A percentile compares a stretch with the other conserved stretches of the same genome.
Evolutionary conservation across 2,329 filamentous ascomycete species (phyloP).

Genomic region (Sporothrix phasma): DNA sequence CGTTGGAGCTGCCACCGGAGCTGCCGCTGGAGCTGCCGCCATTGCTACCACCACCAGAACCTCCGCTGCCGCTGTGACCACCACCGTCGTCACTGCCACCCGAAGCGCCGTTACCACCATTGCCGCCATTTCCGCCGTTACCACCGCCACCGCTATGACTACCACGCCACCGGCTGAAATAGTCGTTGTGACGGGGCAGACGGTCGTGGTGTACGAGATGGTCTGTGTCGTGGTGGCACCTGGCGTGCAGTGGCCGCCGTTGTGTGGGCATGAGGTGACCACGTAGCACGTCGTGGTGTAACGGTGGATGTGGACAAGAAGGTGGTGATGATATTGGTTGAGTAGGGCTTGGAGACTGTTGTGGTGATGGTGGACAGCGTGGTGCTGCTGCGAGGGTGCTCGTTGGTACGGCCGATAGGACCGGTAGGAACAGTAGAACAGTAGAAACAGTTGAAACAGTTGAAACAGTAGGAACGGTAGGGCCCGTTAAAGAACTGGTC

Average conservation of each 20-base stretch:
- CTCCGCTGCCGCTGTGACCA: background rate
- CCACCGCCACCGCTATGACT: background rate
- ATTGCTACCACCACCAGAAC: background rate
- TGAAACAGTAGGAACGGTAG: background rate
- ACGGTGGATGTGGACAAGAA: slow-evolving; percentile 19
- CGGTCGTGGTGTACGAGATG: slow-evolving; percentile 28
- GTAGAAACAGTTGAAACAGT: background rate
- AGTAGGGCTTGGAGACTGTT: background rate
- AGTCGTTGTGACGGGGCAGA: slow-evolving; percentile 30
- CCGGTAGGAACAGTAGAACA: background rate
- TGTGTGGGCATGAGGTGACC: slow-evolving; percentile 22
- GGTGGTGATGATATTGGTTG: background rate
- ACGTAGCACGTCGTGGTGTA: slow-evolving; percentile 22
- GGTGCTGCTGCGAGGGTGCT: background rate
- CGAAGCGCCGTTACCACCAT: background rate
- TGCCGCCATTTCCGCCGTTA: background rate
- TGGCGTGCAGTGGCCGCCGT: slow-evolving; percentile 22
- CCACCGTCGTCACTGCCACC: background rate
- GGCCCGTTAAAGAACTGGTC: background rate
- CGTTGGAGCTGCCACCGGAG: background rate
- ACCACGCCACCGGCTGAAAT: slow-evolving; percentile 16
- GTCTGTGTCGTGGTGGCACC: slow-evolving; percentile 22
- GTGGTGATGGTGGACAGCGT: background rate
- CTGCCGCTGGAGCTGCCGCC: background rate
- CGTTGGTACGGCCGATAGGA: background rate